A percentile compares a stretch with the other conserved stretches of the same genome.
Conservation (phyloP, 2,329 filamentous ascomycete species). For the Ambrosiella cleistominuta region DNA sequence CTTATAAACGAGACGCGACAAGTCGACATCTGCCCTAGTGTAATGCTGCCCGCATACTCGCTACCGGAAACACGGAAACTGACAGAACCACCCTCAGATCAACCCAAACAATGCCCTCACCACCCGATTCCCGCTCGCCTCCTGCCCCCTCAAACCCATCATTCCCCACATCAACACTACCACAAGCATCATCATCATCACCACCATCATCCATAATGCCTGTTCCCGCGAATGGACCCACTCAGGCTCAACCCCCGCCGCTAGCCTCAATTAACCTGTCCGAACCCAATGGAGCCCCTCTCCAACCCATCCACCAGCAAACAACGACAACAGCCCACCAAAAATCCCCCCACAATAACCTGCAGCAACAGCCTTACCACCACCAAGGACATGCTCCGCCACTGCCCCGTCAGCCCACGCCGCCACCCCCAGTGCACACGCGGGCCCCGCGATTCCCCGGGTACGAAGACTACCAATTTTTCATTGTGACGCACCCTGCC, state of each 20-base stretch:
- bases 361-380: not conserved
- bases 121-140: not conserved
- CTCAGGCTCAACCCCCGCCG: not conserved
- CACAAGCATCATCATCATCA: not conserved
- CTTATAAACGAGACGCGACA: too few species aligned
- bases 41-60: too few species aligned
- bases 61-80: too few species aligned
- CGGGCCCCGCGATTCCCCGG: slow-evolving; percentile 17
- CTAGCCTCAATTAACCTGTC: not conserved
- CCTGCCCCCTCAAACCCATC: not conserved
- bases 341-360: not conserved
- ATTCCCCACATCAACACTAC: too few species aligned
- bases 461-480: slow-evolving; percentile 42
- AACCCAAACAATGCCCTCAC: too few species aligned
- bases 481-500: slow-evolving; percentile 53
- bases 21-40: too few species aligned
- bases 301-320: not conserved
- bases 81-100: too few species aligned
- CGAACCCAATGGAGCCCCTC: not conserved
- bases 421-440: not conserved
- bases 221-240: not conserved
- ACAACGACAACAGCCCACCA: not conserved
- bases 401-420: slow-evolving; percentile 15
- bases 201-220: not conserved
- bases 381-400: not conserved